Percentiles rank a stretch among this genome's conserved stretches.
These are phyloP conservation scores for Pestalotiopsis sp. DNA, from an alignment of 2,329 filamentous ascomycete genomes.

Conservation along the genomic window DNA sequence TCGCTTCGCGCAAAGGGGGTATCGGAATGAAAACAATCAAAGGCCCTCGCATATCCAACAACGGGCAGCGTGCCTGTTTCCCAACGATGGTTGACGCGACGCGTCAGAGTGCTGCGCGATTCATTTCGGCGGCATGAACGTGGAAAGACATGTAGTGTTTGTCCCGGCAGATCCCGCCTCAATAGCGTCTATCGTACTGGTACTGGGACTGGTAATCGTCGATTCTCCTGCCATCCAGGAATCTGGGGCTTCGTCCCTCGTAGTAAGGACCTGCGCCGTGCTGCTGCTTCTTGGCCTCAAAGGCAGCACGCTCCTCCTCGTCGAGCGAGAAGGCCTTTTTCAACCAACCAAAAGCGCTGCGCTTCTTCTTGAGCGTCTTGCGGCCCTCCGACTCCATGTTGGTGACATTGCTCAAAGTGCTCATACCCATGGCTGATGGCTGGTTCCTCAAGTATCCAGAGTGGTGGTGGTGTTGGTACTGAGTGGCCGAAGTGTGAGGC, in stretches of 20 bases:
- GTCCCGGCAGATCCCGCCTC: neutral
- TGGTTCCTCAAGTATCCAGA: conserved; percentile 47
- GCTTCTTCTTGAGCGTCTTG: conserved; percentile 64
- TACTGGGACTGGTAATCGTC: conserved; percentile 18
- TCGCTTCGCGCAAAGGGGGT: conserved; percentile 4
- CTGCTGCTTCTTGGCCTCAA: conserved; percentile 56
- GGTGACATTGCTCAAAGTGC: conserved; percentile 58
- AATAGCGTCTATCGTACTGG: conserved; percentile 15
- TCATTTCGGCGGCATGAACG: neutral
- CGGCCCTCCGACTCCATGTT: conserved; percentile 41
- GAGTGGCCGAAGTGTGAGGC: conserved; percentile 28
- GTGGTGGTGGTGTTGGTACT: conserved; percentile 31
- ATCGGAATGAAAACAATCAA: neutral
- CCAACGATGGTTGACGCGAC: neutral
- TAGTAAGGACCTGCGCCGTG: conserved; percentile 51
- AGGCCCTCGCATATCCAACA: neutral
- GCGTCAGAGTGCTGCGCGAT: neutral
- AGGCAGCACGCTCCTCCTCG: conserved; percentile 63
- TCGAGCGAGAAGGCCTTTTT: conserved; percentile 69
- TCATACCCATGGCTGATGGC: conserved; percentile 59
- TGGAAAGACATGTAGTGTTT: neutral
- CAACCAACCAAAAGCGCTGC: conserved; percentile 68
- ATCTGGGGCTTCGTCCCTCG: conserved; percentile 52
- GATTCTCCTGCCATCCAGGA: conserved; percentile 56
- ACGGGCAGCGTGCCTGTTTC: neutral